These are phyloP conservation scores for Saururus chinensis DNA, from an alignment of 164 flowering plant species.

Conservation along the genomic window DNA sequence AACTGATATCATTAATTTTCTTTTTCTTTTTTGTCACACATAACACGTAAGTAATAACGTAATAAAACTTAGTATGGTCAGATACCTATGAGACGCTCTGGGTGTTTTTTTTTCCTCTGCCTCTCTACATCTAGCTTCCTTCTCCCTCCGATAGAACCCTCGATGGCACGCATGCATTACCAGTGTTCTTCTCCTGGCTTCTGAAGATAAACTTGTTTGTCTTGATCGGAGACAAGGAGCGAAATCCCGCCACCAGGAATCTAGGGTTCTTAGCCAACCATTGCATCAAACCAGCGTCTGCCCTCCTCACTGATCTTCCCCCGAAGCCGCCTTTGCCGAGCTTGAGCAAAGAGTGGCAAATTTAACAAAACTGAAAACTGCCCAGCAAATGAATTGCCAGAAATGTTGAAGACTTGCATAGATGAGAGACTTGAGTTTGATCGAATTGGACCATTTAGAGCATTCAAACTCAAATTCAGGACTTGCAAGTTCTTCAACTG, in stretches of 20 bases:
- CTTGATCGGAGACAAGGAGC: not conserved
- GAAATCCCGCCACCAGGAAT: constrained; percentile 22
- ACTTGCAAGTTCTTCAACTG: constrained; percentile 39
- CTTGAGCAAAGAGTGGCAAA: constrained; percentile 31
- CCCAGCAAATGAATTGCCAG: constrained; percentile 50
- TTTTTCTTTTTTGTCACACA: too few species aligned
- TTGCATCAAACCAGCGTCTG: not conserved
- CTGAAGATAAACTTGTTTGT: too few species aligned
- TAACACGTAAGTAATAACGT: too few species aligned
- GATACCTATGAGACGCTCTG: too few species aligned
- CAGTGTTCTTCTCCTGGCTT: too few species aligned
- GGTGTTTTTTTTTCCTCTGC: too few species aligned
- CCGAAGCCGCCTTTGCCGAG: constrained; percentile 7
- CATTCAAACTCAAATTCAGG: constrained; percentile 68
- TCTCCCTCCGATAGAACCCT: too few species aligned
- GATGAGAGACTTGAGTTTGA: constrained; percentile 27
- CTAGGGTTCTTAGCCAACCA: constrained; percentile 11
- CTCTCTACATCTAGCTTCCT: too few species aligned
- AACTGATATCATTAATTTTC: too few species aligned
- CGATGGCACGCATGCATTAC: too few species aligned
- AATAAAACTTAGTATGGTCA: too few species aligned
- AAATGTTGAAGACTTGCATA: constrained; percentile 41
- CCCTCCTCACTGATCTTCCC: constrained; percentile 9
- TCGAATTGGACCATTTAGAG: constrained; percentile 33
- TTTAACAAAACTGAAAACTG: constrained; percentile 19